Evolutionary conservation across 108 stramenopile genomes (phyloP).

Genomic region (Skeletonema tropicum): DNA sequence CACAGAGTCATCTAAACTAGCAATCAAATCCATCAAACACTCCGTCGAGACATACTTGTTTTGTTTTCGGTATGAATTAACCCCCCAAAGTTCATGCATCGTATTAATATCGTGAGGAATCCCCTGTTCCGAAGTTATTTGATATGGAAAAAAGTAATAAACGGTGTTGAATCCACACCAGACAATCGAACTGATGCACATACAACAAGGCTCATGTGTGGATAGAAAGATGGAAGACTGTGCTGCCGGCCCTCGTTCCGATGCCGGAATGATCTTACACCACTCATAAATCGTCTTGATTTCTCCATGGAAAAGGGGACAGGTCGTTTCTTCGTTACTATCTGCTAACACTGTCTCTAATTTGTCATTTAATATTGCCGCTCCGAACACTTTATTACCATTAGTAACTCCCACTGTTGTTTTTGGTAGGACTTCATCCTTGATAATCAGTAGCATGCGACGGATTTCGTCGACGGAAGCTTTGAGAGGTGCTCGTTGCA

Average conservation of each 20-base stretch:
- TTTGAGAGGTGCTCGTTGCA: constrained; percentile 39
- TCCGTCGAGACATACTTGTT: constrained; percentile 52
- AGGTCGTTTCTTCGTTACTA: constrained; percentile 51
- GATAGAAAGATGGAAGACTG: constrained; percentile 47
- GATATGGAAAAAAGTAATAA: constrained; percentile 62
- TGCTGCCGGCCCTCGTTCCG: constrained; percentile 49
- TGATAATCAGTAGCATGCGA: constrained; percentile 50
- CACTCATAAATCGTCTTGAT: constrained; percentile 56
- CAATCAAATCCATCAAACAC: constrained; percentile 54
- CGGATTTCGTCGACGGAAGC: constrained; percentile 45
- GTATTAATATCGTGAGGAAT: constrained; percentile 65
- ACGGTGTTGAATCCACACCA: constrained; percentile 56
- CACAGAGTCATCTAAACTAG: constrained; percentile 34
- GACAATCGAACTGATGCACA: constrained; percentile 62
- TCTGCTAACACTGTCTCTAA: constrained; percentile 6
- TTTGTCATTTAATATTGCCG: constrained; percentile 47
- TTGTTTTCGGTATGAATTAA: constrained; percentile 61
- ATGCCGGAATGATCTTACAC: constrained; percentile 41
- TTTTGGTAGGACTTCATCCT: constrained; percentile 52
- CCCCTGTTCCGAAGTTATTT: constrained; percentile 53
- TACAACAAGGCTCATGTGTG: constrained; percentile 71
- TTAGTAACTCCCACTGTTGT: constrained; percentile 44
- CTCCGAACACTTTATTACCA: constrained; percentile 26
- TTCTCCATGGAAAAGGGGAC: constrained; percentile 63
- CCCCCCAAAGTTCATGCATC: constrained; percentile 73